Evolutionary conservation across 2,329 filamentous ascomycete genomes (phyloP).

Genomic region (Aspergillus sp.): DNA sequence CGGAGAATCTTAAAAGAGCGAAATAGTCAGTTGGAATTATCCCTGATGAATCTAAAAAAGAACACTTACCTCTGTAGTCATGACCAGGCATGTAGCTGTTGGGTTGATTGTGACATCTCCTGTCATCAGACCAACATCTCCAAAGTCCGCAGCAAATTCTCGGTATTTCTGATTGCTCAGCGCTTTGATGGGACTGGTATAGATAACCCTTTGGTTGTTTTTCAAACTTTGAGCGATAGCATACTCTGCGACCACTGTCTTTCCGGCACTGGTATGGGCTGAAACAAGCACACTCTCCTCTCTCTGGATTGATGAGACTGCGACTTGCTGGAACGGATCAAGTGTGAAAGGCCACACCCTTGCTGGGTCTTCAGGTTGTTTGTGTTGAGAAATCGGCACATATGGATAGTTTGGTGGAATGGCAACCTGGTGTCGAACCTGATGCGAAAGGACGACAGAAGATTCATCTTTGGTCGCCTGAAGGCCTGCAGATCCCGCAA

Average conservation of each 20-base stretch:
- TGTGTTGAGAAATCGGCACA: constrained; percentile 90
- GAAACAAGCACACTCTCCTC: constrained; percentile 96
- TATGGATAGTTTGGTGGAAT: constrained; percentile 93
- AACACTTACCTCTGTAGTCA: constrained; percentile 75
- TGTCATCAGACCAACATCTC: constrained; percentile 96
- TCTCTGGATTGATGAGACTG: constrained; percentile 89
- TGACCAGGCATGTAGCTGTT: constrained; percentile 93
- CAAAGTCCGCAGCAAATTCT: constrained; percentile 93
- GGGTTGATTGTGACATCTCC: constrained; percentile 99
- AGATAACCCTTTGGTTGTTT: constrained; percentile 97
- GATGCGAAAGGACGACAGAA: constrained; percentile 78
- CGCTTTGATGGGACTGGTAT: constrained; percentile 98
- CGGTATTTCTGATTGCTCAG: constrained; percentile 98
- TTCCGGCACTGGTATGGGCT: constrained; percentile 94
- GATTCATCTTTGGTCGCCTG: constrained; percentile 60
- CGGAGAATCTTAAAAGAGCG: constrained; percentile 65
- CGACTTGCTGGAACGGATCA: constrained; percentile 94
- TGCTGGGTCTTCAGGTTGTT: constrained; percentile 80
- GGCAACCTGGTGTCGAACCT: constrained; percentile 97
- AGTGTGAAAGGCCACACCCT: constrained; percentile 82
- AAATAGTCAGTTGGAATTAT: constrained; percentile 13
- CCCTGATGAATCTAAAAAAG: not conserved
- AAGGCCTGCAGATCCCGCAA: constrained; percentile 71
- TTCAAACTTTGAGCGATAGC: constrained; percentile 96
- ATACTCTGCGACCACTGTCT: constrained; percentile 97